Percentiles rank a stretch among this genome's conserved stretches.
Conservation (phyloP, 208 protist genomes). For the Tetramitus jugosus region DNA sequence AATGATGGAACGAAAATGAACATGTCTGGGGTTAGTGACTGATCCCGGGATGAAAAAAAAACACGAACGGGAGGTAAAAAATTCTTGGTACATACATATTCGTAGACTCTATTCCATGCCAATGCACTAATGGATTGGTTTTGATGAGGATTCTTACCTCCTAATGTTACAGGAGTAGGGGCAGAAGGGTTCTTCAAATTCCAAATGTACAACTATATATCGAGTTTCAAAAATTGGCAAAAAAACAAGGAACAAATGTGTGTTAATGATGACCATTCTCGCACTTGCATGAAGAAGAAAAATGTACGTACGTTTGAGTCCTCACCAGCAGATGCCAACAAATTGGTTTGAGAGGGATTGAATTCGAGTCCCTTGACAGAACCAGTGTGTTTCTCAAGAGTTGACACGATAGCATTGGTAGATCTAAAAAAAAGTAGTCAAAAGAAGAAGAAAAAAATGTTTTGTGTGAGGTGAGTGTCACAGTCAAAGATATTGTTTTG, state of each 20-base stretch:
- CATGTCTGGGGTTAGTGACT: conserved; percentile 43
- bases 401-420: conserved; percentile 56
- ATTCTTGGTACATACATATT: conserved; percentile 38
- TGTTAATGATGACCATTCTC: too few relatives aligned
- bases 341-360: conserved; percentile 72
- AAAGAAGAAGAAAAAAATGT: background rate
- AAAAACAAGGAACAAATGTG: too few relatives aligned
- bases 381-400: conserved; percentile 62
- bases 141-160: conserved; percentile 46
- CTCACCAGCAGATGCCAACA: conserved; percentile 53
- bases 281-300: too few relatives aligned
- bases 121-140: conserved; percentile 50
- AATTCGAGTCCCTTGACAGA: conserved; percentile 79
- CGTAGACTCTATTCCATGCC: conserved; percentile 63
- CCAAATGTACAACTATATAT: conserved; percentile 74
- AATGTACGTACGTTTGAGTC: too few relatives aligned
- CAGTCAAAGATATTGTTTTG: background rate
- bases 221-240: conserved; percentile 55
- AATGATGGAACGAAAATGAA: conserved; percentile 63
- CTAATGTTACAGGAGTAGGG: conserved; percentile 57
- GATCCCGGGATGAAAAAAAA: too few relatives aligned
- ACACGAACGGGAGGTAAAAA: background rate
- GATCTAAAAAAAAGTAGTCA: background rate
- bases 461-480: background rate
- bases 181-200: conserved; percentile 60